Evolutionary conservation across 805 yeast genomes (phyloP).

Genomic region (Wickerhamiella musiphila): DNA sequence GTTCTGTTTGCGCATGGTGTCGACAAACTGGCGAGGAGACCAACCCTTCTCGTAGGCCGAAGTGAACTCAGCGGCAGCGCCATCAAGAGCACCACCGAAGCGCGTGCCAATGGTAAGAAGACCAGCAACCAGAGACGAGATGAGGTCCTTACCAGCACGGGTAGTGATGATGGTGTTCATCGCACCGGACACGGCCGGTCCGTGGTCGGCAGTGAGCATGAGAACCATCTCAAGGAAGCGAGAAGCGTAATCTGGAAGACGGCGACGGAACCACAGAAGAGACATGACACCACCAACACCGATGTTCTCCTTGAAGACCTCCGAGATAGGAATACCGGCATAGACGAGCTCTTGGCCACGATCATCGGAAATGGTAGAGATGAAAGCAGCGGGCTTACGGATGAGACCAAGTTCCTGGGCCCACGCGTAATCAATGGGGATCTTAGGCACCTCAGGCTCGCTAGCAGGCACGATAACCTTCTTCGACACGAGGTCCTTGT

Average conservation of each 20-base stretch:
- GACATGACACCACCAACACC: conserved; percentile 34
- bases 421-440: conserved; percentile 32
- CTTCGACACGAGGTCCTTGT: conserved; percentile 45
- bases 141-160: conserved; percentile 31
- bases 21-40: conserved; percentile 30
- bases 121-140: conserved; percentile 30
- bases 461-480: conserved; percentile 24
- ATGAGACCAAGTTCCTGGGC: conserved; percentile 31
- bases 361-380: conserved; percentile 31
- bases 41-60: conserved; percentile 27
- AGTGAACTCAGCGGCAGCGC: conserved; percentile 30
- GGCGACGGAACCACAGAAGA: conserved; percentile 29
- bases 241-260: conserved; percentile 27
- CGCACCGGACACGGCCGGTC: conserved; percentile 32
- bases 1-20: conserved; percentile 30
- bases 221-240: conserved; percentile 32
- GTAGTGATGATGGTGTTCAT: conserved; percentile 32
- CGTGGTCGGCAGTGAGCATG: conserved; percentile 32
- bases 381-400: conserved; percentile 32
- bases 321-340: conserved; percentile 31
- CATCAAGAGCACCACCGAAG: conserved; percentile 31
- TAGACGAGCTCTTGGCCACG: conserved; percentile 30
- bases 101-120: conserved; percentile 29
- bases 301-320: conserved; percentile 30
- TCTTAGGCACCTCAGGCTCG: conserved; percentile 31